Conservation (phyloP, 179 eudicot species). For the Beta lomatogona region DNA sequence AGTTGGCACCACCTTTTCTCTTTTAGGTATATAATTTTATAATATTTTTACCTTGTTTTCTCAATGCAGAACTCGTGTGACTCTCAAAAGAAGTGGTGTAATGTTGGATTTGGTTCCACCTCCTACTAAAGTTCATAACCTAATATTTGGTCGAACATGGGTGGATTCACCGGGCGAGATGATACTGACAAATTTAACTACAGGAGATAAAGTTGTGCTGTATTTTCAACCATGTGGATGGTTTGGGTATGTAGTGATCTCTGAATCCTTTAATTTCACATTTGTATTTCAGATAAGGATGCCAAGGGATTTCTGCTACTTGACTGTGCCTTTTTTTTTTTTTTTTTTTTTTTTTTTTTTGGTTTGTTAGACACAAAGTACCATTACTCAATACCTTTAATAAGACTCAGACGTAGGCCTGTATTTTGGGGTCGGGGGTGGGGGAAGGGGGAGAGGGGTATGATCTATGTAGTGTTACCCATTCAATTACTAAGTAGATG, state of each 20-base stretch:
- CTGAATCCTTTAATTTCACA: not conserved
- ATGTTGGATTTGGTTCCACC: constrained; percentile 94
- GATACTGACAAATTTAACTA: constrained; percentile 79
- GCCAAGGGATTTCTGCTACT: not conserved
- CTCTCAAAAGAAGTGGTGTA: constrained; percentile 76
- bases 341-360: not conserved
- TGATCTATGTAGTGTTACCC: no score
- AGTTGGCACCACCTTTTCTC: not conserved
- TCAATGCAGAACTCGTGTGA: constrained; percentile 73
- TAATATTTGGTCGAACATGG: constrained; percentile 98
- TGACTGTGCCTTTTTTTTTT: not conserved
- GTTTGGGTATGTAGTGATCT: constrained; percentile 75
- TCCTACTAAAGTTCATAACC: constrained; percentile 82
- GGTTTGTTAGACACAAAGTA: not conserved
- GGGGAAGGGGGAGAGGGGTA: no score
- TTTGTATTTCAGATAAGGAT: not conserved
- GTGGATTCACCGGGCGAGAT: constrained; percentile 95
- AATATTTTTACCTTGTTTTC: constrained; percentile 1
- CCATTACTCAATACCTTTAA: not conserved
- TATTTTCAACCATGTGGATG: constrained; percentile 99
- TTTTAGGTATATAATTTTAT: not conserved
- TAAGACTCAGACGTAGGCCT: not conserved
- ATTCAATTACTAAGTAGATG: no score
- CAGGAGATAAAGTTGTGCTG: constrained; percentile 91
- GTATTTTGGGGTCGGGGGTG: not conserved